These are phyloP conservation scores for Steccherinum ochraceum DNA, from an alignment of 768 basidiomycete species.

Conservation along the genomic window DNA sequence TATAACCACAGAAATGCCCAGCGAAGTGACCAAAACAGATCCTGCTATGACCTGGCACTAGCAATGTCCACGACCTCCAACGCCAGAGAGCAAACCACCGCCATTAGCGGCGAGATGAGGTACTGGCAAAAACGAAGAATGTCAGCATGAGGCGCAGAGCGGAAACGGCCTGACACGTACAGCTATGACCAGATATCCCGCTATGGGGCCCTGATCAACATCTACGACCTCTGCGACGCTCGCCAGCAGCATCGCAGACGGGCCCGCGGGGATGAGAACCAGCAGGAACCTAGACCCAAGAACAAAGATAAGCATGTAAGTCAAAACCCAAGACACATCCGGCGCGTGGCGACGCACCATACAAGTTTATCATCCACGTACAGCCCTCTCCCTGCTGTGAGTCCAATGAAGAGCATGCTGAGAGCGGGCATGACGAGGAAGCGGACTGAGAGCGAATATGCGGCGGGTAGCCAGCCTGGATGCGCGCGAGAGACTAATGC, in stretches of 20 bases:
- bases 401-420: slow-evolving; percentile 19
- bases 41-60: too few relatives aligned
- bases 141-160: not conserved
- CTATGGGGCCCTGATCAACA: slow-evolving; percentile 22
- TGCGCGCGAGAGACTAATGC: slow-evolving; percentile 16
- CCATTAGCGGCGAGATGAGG: slow-evolving; percentile 22
- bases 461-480: slow-evolving; percentile 11
- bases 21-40: too few relatives aligned
- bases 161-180: slow-evolving; percentile 18
- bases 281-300: slow-evolving; percentile 20
- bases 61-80: slow-evolving; percentile 16
- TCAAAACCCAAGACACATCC: not conserved
- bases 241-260: slow-evolving; percentile 25
- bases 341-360: slow-evolving; percentile 15
- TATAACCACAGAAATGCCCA: too few relatives aligned
- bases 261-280: slow-evolving; percentile 21
- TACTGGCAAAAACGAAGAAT: slow-evolving; percentile 13
- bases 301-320: not conserved
- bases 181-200: slow-evolving; percentile 21
- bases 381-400: slow-evolving; percentile 19
- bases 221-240: slow-evolving; percentile 24
- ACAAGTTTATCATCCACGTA: slow-evolving; percentile 24
- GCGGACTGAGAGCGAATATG: slow-evolving; percentile 20
- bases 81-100: slow-evolving; percentile 19
- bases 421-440: slow-evolving; percentile 23